Base-by-base conservation (phyloP, 2,329 filamentous ascomycete genomes). In the Colletotrichum noveboracense region DNA sequence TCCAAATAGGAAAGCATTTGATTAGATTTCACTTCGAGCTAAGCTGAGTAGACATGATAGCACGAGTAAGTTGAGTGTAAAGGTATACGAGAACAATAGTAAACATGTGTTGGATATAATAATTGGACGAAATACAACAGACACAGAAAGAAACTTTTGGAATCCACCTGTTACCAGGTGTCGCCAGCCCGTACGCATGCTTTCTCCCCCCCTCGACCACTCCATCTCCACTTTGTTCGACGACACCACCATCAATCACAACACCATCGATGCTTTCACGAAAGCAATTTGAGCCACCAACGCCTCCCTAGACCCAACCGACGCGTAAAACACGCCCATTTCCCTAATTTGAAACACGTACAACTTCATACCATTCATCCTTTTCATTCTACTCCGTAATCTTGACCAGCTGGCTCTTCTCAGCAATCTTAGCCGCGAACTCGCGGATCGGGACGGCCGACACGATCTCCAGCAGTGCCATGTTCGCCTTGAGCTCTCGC, bases 401-500 rank as follows among this genome's bases (percentile, higher is more conserved):
- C 24, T 68, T 58, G n/a, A 68, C 28, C 48, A 68, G 68, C n/a
- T 78, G 43, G 43, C 68, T 83, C 74, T 80, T 82, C 28, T 80
- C 78, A 2, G 83, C 85, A 78, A 88, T 85, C 26, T 78, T 79
- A 8, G 64, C 78, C 9, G 85, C 83, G 71, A 88, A 77, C 60
- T 87, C 83, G 0, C 77, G 76, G 30, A 88, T 82, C 10, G 85
- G 85, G 52, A 78, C 82, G 66, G 87, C 85, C 48, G 86, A 85
- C 69, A 89, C 78, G 16, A 89, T 84, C 70, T 90, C 87, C 77
- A 89, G 89, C 3, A 89, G 85, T 0, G 87, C 86, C 5, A 89
- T 79, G 67, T 88, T 83, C 0, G 86, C 86, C 5, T 83, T 83
- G 21, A 86, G 87, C 76, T 87, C 86, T 66, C 84, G 82, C 2